Evolutionary conservation across 2,329 filamentous ascomycete species (phyloP).

Genomic region (Cryphonectria parasitica): DNA sequence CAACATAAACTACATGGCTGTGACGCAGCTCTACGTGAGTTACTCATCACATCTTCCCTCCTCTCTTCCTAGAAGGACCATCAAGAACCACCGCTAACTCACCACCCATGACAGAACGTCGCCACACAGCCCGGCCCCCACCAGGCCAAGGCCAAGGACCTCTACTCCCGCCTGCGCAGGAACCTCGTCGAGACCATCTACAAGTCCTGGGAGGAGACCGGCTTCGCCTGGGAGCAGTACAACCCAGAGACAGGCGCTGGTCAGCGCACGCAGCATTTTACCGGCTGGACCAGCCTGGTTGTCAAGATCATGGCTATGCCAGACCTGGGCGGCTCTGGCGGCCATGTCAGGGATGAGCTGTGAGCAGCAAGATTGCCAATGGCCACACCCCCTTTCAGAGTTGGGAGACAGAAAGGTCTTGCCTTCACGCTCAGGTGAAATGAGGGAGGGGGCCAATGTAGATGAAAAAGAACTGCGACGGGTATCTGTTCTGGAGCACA

Average conservation of each 20-base stretch:
- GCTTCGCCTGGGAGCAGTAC: conserved; percentile 99
- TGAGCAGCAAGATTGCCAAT: conserved; percentile 35
- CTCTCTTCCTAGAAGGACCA: neutral
- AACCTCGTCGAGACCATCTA: conserved; percentile 91
- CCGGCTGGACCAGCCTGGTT: conserved; percentile 97
- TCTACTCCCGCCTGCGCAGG: conserved; percentile 77
- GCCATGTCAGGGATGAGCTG: conserved; percentile 51
- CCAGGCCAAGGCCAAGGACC: conserved; percentile 66
- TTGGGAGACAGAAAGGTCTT: neutral
- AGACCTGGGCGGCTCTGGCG: conserved; percentile 53
- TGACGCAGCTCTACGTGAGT: conserved; percentile 78
- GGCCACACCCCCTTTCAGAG: neutral
- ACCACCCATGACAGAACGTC: conserved; percentile 55
- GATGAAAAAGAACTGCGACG: neutral
- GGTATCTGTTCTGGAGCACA: neutral
- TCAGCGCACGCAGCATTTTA: conserved; percentile 97
- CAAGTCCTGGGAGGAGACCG: conserved; percentile 84
- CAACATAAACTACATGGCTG: conserved; percentile 89
- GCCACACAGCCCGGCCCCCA: conserved; percentile 70
- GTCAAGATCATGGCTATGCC: conserved; percentile 98
- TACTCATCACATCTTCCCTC: conserved; percentile 30
- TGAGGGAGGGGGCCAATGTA: no score
- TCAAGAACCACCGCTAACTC: conserved; percentile 8
- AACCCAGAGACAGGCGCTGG: conserved; percentile 89
- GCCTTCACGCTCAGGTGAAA: neutral